Percentiles rank a stretch among this genome's conserved stretches.
These are phyloP conservation scores for Haplographium delicatum DNA, from an alignment of 495 filamentous ascomycete species.

Conservation along the genomic window DNA sequence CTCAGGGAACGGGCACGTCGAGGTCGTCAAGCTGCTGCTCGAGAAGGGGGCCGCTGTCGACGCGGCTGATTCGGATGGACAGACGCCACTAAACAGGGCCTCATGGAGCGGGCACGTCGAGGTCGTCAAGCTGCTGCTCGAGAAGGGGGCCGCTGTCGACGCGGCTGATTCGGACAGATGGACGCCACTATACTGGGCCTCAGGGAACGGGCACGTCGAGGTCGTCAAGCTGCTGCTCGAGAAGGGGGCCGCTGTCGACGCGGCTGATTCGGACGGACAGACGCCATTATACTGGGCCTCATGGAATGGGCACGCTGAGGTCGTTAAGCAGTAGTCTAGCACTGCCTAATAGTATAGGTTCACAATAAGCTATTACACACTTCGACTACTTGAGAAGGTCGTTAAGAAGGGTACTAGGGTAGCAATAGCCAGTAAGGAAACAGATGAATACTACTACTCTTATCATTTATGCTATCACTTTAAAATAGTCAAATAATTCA, in stretches of 20 bases:
- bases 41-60: background rate
- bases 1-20: background rate
- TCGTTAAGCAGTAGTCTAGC: no score
- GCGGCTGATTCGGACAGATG: background rate
- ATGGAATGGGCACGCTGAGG: no score
- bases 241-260: constrained; percentile 2
- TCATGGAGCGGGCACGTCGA: background rate
- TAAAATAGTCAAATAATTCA: background rate
- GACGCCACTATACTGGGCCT: constrained; percentile 3
- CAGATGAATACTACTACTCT: background rate
- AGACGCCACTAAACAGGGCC: constrained; percentile 2
- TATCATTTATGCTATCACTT: background rate
- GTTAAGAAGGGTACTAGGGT: background rate
- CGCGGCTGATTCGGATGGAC: background rate
- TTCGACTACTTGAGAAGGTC: background rate
- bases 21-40: constrained; percentile 2
- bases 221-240: constrained; percentile 10
- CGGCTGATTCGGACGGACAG: background rate
- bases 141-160: background rate
- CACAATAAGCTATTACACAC: background rate
- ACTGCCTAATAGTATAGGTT: background rate
- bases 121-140: constrained; percentile 10
- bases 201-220: background rate
- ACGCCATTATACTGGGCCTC: constrained; percentile 1
- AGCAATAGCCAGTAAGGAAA: background rate